Evolutionary conservation across 2,329 filamentous ascomycete genomes (phyloP).

Genomic region (Colletotrichum aenigma): DNA sequence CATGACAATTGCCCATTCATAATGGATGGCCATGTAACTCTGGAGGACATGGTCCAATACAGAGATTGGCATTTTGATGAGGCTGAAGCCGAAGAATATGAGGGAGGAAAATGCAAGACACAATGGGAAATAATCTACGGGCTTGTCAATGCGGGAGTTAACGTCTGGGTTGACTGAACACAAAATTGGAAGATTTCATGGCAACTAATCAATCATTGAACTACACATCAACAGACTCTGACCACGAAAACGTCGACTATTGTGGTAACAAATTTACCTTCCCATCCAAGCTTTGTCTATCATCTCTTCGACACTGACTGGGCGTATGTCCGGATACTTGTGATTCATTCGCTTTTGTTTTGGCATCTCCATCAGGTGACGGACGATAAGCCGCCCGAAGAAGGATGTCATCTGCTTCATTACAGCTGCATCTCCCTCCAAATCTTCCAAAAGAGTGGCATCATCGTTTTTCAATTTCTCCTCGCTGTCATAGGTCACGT

Average conservation of each 20-base stretch:
- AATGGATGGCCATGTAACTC: not conserved
- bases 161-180: not conserved
- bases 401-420: not conserved
- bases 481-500: not conserved
- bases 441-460: not conserved
- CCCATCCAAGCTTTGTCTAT: not conserved
- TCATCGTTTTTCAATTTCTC: not conserved
- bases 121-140: not conserved
- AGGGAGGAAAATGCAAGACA: not conserved
- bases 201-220: not conserved
- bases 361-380: not conserved
- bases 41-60: not conserved
- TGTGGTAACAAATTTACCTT: not conserved
- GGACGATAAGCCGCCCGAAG: not conserved
- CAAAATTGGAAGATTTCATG: rapidly evolving
- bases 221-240: not conserved
- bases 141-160: not conserved
- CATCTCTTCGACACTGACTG: not conserved
- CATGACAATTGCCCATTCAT: not conserved
- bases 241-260: rapidly evolving
- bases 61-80: not conserved
- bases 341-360: not conserved
- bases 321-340: not conserved
- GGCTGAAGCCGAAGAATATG: not conserved
- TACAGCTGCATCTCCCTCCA: not conserved